These are phyloP conservation scores for Coffea humblotiana DNA, from an alignment of 305 asterid species.

Conservation along the genomic window DNA sequence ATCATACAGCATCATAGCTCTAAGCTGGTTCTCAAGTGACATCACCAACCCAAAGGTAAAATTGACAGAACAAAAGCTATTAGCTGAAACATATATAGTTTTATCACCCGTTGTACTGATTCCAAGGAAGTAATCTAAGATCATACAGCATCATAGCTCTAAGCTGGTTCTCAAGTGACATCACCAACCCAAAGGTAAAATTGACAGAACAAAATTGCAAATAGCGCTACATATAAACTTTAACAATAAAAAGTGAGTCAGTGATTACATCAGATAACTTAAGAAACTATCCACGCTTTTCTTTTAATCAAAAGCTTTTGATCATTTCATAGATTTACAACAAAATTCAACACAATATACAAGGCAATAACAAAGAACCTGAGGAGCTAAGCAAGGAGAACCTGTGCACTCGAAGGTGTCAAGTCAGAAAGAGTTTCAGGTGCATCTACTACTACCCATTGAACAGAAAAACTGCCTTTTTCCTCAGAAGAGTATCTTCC, in stretches of 20 bases:
- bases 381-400: slow-evolving; percentile 67
- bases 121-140: background rate
- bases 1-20: background rate
- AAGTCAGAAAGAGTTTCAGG: slow-evolving; percentile 64
- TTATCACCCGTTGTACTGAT: background rate
- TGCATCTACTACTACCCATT: slow-evolving; percentile 76
- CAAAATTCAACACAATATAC: background rate
- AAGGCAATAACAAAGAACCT: background rate
- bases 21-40: background rate
- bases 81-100: too few relatives aligned
- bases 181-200: background rate
- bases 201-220: background rate
- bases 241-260: background rate
- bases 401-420: slow-evolving; percentile 84
- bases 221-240: background rate
- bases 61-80: background rate
- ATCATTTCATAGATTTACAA: background rate
- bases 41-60: background rate
- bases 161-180: background rate
- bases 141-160: background rate
- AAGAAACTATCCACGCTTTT: background rate
- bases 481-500: slow-evolving; percentile 25
- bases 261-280: background rate
- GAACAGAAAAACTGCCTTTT: slow-evolving; percentile 47
- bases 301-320: background rate